Evolutionary conservation across 257 asterid species (phyloP), one percentile per base, ranked within the genome.

Genomic region (Solanum microdontum): DNA sequence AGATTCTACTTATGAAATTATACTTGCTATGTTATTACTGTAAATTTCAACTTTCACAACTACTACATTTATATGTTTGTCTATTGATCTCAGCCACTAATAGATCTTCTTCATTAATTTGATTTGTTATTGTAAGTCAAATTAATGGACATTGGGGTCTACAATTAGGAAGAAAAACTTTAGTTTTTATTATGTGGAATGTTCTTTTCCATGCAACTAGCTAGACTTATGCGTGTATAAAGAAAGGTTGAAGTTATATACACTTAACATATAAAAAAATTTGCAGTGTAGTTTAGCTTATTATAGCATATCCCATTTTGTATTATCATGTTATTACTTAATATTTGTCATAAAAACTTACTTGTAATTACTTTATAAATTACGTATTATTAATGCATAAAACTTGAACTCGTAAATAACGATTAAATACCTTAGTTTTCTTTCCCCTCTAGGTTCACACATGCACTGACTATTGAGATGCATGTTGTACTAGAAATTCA

Each of bases 221-320:
- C 11, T 55, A 55, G 66, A 55, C 66, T 55, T 55, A 19, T 55
- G 66, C 4, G 11, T 55, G 66, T 55, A 55, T 55, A 55, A 55
- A 55, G 2, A 55, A 19, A 3, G 66, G 6, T 55, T 3, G n/a
- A 55, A 55, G 66, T 55, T 55, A 19, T 55, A 55, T 55, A 55
- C 24, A 7, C 66, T 55, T 19, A 6, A 19, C 24, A 55, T 55
- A 19, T 0, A 19, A 55, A 55, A 55, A 3, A 0, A 0, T 0
- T 55, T 55, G 24, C 66, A 55, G 24, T 55, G 66, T 55, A 19
- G 66, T 55, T 55, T 55, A 55, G 66, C 66, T 55, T 19, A 55
- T 55, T 55, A 19, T 55, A 55, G 2, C 66, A 55, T 55, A 4
- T 7, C 24, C 64, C 64, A 0, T 19, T 55, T 55, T 55, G 66